Conservation (phyloP, 805 yeast genomes). For the Schizosaccharomyces pombe region ASM294v3 CU329670.1:197001-197500, state of each 20-base stretch:
- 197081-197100: slow-evolving; percentile 68
- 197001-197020: slow-evolving; percentile 43
- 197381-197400: slow-evolving; percentile 63
- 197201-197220: slow-evolving; percentile 95
- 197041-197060: slow-evolving; percentile 72
- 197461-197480: slow-evolving; percentile 85
- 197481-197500: slow-evolving; percentile 79
- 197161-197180: slow-evolving; percentile 68
- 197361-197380: slow-evolving; percentile 45
- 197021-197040: slow-evolving; percentile 79
- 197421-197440: slow-evolving; percentile 68
- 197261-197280: slow-evolving; percentile 78
- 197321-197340: slow-evolving; percentile 87
- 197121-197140: slow-evolving; percentile 67
- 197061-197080: slow-evolving; percentile 72
- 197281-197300: slow-evolving; percentile 58
- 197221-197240: slow-evolving; percentile 71
- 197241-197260: slow-evolving; percentile 96
- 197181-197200: slow-evolving; percentile 94
- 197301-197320: slow-evolving; percentile 94
- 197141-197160: slow-evolving; percentile 69
- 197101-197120: slow-evolving; percentile 60
- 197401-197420: slow-evolving; percentile 71
- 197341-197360: slow-evolving; percentile 86
- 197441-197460: slow-evolving; percentile 82